Evolutionary conservation across 192 early-diverging fungal genomes (phyloP).

Genomic region (Haplosporangium gracile): DNA sequence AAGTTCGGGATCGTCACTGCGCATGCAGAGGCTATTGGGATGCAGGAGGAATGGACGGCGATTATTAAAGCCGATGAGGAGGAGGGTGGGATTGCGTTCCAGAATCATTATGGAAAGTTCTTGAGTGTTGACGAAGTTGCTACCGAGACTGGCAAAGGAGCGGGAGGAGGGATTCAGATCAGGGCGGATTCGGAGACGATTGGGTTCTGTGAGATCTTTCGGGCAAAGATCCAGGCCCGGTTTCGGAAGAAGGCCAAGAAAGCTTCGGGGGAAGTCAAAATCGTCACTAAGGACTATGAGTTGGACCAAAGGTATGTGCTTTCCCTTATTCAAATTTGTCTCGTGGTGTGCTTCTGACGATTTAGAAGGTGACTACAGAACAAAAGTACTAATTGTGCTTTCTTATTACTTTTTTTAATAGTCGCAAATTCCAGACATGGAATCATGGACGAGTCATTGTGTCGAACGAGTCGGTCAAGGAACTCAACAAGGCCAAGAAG

Average conservation of each 20-base stretch:
- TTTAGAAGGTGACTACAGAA: too few species aligned
- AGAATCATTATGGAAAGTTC: slow-evolving; percentile 76
- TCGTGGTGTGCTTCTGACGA: too few species aligned
- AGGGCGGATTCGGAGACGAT: slow-evolving; percentile 79
- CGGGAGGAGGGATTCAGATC: slow-evolving; percentile 59
- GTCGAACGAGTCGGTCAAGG: slow-evolving; percentile 64
- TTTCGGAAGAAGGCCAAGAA: slow-evolving; percentile 70
- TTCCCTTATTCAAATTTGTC: neutral
- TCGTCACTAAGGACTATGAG: slow-evolving; percentile 69
- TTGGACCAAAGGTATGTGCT: slow-evolving; percentile 74
- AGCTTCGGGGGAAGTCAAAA: slow-evolving; percentile 58
- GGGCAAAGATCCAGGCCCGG: slow-evolving; percentile 77
- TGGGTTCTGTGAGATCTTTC: slow-evolving; percentile 81
- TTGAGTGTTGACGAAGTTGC: slow-evolving; percentile 74
- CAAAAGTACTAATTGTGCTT: neutral
- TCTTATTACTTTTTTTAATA: slow-evolving; percentile 28
- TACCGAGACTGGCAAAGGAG: slow-evolving; percentile 36
- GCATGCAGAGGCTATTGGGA: slow-evolving; percentile 81
- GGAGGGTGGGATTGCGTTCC: slow-evolving; percentile 79
- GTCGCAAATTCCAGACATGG: slow-evolving; percentile 83
- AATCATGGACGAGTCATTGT: slow-evolving; percentile 71
- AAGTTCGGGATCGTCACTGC: slow-evolving; percentile 84
- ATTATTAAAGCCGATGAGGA: slow-evolving; percentile 64
- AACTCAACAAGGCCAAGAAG: slow-evolving; percentile 75
- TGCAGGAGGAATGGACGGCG: slow-evolving; percentile 84